Evolutionary conservation across 768 basidiomycete genomes (phyloP).

Genomic region (Termitomyces sp.): DNA sequence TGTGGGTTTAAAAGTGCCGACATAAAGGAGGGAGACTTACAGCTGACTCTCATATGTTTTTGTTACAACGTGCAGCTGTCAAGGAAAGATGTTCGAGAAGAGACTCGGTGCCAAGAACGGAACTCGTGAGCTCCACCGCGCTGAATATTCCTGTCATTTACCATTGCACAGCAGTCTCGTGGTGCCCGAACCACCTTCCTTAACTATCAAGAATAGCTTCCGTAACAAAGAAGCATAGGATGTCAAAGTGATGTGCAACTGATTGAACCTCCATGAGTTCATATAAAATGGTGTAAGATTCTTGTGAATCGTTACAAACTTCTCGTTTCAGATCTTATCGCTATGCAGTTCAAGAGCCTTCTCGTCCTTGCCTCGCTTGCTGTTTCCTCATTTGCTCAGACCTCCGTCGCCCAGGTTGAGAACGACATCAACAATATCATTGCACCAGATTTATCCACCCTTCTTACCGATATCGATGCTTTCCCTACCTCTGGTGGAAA

Average conservation of each 20-base stretch:
- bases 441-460: constrained; percentile 2
- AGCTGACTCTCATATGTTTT: constrained; percentile 9
- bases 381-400: constrained; percentile 14
- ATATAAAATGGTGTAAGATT: no score
- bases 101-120: not conserved
- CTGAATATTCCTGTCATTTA: not conserved
- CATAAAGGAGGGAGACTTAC: not conserved
- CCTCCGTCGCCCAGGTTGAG: no score
- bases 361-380: constrained; percentile 24
- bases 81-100: not conserved
- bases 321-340: no score
- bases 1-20: not conserved
- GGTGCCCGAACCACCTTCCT: not conserved
- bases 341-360: constrained; percentile 25
- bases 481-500: constrained; percentile 26
- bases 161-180: not conserved
- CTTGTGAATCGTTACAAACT: no score
- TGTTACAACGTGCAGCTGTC: constrained; percentile 10
- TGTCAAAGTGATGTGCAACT: no score
- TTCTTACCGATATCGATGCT: constrained; percentile 29
- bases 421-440: no score
- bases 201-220: constrained; percentile 3
- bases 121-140: constrained; percentile 2
- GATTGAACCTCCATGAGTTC: no score
- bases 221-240: not conserved